Evolutionary conservation across 2,329 filamentous ascomycete species (phyloP).

Genomic region (Grosmannia serpens): DNA sequence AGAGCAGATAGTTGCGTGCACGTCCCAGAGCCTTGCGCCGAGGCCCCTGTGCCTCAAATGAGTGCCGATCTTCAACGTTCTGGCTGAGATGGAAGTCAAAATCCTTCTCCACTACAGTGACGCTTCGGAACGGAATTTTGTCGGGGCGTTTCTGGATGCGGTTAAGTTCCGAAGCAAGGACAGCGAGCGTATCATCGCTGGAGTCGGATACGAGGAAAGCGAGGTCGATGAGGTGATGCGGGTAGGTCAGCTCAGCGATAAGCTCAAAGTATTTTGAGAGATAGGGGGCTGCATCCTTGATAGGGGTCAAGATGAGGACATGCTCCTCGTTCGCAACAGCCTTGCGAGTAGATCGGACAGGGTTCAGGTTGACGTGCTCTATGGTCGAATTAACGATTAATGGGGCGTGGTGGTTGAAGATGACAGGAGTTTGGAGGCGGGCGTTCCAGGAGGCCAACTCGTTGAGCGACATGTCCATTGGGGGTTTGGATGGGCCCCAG

Average conservation of each 20-base stretch:
- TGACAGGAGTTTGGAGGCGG: slow-evolving; percentile 81
- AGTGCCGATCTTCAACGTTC: slow-evolving; percentile 70
- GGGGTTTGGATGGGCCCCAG: slow-evolving; percentile 90
- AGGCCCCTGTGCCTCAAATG: slow-evolving; percentile 77
- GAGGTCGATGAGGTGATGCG: slow-evolving; percentile 88
- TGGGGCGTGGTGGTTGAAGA: slow-evolving; percentile 91
- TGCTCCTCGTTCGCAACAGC: slow-evolving; percentile 73
- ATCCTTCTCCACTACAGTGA: slow-evolving; percentile 79
- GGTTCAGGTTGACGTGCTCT: slow-evolving; percentile 71
- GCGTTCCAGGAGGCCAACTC: slow-evolving; percentile 83
- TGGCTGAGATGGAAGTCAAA: slow-evolving; percentile 70
- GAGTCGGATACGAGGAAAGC: slow-evolving; percentile 92
- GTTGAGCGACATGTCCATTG: slow-evolving; percentile 87
- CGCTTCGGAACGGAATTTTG: slow-evolving; percentile 74
- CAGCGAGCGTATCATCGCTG: slow-evolving; percentile 80
- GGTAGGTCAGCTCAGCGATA: slow-evolving; percentile 79
- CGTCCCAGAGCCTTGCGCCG: slow-evolving; percentile 81
- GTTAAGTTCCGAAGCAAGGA: slow-evolving; percentile 73
- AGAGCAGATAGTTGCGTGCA: slow-evolving; percentile 85
- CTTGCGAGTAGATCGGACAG: slow-evolving; percentile 67
- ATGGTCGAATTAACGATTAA: slow-evolving; percentile 79
- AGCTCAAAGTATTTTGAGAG: slow-evolving; percentile 90
- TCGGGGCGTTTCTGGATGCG: slow-evolving; percentile 75
- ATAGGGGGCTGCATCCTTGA: slow-evolving; percentile 77
- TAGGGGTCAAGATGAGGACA: slow-evolving; percentile 81